A percentile compares a stretch with the other conserved stretches of the same genome.
These are phyloP conservation scores for Naegleria lovaniensis DNA, from an alignment of 208 protist genomes.

Conservation along the genomic window DNA sequence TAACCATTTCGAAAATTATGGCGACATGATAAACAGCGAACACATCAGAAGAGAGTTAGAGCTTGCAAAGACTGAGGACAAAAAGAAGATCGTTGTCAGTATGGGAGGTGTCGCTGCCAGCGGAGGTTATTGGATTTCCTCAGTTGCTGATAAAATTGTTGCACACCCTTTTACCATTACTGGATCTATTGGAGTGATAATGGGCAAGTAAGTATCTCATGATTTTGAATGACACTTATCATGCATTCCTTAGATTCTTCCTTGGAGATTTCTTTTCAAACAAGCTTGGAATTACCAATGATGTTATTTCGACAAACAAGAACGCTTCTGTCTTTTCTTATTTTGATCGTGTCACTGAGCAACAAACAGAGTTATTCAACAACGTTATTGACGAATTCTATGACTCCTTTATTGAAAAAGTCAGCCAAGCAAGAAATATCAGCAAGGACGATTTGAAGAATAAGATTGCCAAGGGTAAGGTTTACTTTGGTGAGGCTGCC, in stretches of 20 bases:
- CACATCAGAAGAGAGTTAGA: neutral
- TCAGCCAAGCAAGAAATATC: neutral
- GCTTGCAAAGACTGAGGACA: neutral
- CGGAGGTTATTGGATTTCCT: slow-evolving; percentile 21
- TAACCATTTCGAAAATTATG: too few relatives aligned
- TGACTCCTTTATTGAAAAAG: neutral
- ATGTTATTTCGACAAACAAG: neutral
- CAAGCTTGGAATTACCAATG: neutral
- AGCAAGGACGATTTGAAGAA: neutral
- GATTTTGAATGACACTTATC: too few relatives aligned
- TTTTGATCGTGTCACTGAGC: neutral
- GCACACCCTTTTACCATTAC: neutral
- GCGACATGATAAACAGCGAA: neutral
- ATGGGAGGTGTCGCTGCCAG: slow-evolving; percentile 3
- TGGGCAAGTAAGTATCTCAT: neutral
- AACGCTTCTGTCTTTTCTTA: neutral
- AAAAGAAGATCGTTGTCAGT: neutral
- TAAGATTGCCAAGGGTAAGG: slow-evolving; percentile 10
- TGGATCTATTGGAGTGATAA: slow-evolving; percentile 25
- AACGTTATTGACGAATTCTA: neutral
- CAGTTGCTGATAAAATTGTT: slow-evolving; percentile 2
- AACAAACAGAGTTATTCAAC: neutral
- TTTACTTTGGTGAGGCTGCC: neutral
- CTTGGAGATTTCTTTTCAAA: neutral
- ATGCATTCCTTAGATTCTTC: neutral